Evolutionary conservation across 1,284 basidiomycete genomes (phyloP).

Genomic region (Phylloporus sp.): DNA sequence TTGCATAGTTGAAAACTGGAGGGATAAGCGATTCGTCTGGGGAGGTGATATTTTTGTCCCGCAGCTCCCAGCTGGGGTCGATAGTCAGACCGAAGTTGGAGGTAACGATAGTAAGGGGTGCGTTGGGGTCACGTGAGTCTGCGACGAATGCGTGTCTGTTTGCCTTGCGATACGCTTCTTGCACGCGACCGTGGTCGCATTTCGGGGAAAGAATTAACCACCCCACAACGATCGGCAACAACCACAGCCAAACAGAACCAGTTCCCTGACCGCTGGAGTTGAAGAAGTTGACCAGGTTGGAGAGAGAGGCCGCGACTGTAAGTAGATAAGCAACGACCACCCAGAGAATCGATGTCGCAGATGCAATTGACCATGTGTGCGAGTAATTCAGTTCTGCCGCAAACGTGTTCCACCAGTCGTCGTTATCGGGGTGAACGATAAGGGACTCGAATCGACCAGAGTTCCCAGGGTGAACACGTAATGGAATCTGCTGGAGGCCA

Average conservation of each 20-base stretch:
- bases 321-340: conserved; percentile 48
- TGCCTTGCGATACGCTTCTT: conserved; percentile 36
- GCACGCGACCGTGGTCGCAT: conserved; percentile 41
- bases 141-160: conserved; percentile 26
- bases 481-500: conserved; percentile 36
- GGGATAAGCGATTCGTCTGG: conserved; percentile 29
- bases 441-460: conserved; percentile 35
- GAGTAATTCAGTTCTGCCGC: conserved; percentile 31
- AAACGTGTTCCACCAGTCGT: conserved; percentile 35
- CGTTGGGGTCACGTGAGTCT: background rate
- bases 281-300: conserved; percentile 25
- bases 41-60: conserved; percentile 6
- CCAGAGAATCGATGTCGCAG: conserved; percentile 44
- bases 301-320: conserved; percentile 44
- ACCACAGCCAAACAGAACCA: conserved; percentile 46
- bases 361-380: conserved; percentile 45
- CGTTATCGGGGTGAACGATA: conserved; percentile 37
- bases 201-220: conserved; percentile 48
- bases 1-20: conserved; percentile 39
- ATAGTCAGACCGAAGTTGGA: conserved; percentile 29
- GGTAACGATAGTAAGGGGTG: conserved; percentile 2
- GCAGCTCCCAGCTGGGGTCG: background rate
- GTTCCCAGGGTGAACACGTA: conserved; percentile 30
- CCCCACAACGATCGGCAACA: conserved; percentile 45
- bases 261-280: conserved; percentile 41